phyloP scores from a whole-genome alignment of 768 basidiomycete species.

The Pisolithus marmoratus region DNA sequence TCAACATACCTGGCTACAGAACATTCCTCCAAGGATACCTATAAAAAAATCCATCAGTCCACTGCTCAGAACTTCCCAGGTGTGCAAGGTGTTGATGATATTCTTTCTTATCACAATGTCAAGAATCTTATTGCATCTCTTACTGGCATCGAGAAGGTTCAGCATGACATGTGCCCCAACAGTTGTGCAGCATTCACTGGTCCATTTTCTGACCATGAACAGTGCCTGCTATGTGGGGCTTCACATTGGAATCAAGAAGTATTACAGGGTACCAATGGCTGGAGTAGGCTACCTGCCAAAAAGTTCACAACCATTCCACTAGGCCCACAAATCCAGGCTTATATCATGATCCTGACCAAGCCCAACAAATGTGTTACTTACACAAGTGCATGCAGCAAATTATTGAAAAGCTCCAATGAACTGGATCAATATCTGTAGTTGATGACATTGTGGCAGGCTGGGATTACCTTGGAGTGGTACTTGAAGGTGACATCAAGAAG shows the following conservation, averaged over 20 bases:
- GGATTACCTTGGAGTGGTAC: slow-evolving; percentile 1
- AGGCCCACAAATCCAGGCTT: slow-evolving; percentile 31
- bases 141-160: slow-evolving; percentile 1
- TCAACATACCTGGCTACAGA: slow-evolving; percentile 4
- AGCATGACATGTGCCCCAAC: slow-evolving; percentile 11
- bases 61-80: not conserved
- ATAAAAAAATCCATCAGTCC: not conserved
- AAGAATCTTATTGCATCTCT: slow-evolving; percentile 3
- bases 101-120: slow-evolving; percentile 10
- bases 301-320: slow-evolving; percentile 14
- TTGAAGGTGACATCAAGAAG: not conserved
- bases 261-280: not conserved
- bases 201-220: slow-evolving; percentile 6
- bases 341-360: slow-evolving; percentile 9
- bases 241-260: not conserved
- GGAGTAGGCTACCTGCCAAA: slow-evolving; percentile 3
- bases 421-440: not conserved
- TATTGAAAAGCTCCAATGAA: not conserved
- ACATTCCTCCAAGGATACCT: slow-evolving; percentile 5
- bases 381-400: slow-evolving; percentile 2
- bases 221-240: slow-evolving; percentile 26
- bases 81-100: slow-evolving; percentile 2
- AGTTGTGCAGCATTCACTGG: slow-evolving; percentile 22
- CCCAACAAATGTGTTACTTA: slow-evolving; percentile 1
- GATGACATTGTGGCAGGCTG: slow-evolving; percentile 7